A percentile compares a stretch with the other conserved stretches of the same genome.
These are phyloP conservation scores for Herpotrichia juniperi DNA, from an alignment of 2,329 filamentous ascomycete genomes.

Conservation along the genomic window DNA sequence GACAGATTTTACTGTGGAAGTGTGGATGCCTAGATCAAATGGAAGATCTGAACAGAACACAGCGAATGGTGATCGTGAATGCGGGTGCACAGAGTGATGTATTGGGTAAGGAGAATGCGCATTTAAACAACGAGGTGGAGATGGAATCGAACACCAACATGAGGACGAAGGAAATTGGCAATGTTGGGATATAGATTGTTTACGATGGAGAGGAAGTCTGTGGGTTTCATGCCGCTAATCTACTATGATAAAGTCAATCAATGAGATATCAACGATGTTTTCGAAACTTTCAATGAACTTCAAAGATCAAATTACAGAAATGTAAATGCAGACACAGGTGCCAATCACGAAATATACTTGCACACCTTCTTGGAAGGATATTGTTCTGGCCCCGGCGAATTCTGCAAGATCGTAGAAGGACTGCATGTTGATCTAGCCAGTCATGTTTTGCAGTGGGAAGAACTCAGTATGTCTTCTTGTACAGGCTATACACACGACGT, in stretches of 20 bases:
- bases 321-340: background rate
- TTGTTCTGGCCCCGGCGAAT: background rate
- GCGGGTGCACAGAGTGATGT: background rate
- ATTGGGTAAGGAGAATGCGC: no score
- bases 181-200: background rate
- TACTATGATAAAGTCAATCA: background rate
- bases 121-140: no score
- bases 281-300: background rate
- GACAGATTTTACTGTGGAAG: background rate
- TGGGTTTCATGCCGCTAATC: background rate
- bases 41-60: background rate
- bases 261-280: background rate
- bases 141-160: no score
- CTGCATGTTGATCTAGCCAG: background rate
- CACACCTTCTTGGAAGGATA: background rate
- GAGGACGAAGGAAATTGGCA: no score
- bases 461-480: no score
- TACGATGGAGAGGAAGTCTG: background rate
- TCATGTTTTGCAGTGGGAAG: no score
- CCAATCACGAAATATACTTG: background rate
- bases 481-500: no score
- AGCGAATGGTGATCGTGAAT: background rate
- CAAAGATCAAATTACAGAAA: background rate
- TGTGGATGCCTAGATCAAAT: background rate
- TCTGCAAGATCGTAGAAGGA: background rate